These are phyloP conservation scores for Trichoderma endophyticum DNA, from an alignment of 2,329 filamentous ascomycete species.

Conservation along the genomic window DNA sequence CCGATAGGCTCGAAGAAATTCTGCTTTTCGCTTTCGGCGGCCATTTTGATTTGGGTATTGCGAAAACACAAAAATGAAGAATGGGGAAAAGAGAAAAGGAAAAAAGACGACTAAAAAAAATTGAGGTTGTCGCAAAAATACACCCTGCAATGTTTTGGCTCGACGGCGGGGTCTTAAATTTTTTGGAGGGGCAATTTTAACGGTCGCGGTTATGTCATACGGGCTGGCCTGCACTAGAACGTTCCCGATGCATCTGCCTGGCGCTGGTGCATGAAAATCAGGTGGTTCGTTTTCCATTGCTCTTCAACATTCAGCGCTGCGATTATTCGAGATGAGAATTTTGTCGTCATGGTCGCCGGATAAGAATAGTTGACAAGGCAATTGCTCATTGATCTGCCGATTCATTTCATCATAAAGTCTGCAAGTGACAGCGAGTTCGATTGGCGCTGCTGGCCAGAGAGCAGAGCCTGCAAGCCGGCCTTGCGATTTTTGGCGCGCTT, in stretches of 20 bases:
- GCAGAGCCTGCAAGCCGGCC: slow-evolving; percentile 61
- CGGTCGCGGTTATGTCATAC: slow-evolving; percentile 19
- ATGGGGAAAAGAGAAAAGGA: neutral
- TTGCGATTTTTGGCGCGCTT: slow-evolving; percentile 64
- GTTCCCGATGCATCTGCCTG: slow-evolving; percentile 16
- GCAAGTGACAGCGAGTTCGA: slow-evolving; percentile 49
- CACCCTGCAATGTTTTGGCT: neutral
- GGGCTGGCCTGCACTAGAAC: slow-evolving; percentile 16
- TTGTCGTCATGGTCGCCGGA: neutral
- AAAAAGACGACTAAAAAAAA: neutral
- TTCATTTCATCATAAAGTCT: slow-evolving; percentile 49
- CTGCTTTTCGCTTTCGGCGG: slow-evolving; percentile 37
- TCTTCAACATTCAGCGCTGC: neutral
- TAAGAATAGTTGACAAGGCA: neutral
- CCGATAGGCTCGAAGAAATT: slow-evolving; percentile 64
- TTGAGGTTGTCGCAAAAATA: slow-evolving; percentile 14
- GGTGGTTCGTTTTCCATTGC: neutral
- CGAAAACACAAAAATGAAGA: neutral
- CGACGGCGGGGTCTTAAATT: slow-evolving; percentile 23
- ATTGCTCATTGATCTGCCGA: neutral
- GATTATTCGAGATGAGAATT: neutral
- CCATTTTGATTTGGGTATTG: slow-evolving; percentile 37
- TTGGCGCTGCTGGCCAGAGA: slow-evolving; percentile 50
- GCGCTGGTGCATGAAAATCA: neutral
- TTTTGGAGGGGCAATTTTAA: slow-evolving; percentile 26